Evolutionary conservation across 352 stramenopile species (phyloP), one percentile per base, ranked within the genome.

Genomic region (Phytophthora macrochlamydospora): DNA sequence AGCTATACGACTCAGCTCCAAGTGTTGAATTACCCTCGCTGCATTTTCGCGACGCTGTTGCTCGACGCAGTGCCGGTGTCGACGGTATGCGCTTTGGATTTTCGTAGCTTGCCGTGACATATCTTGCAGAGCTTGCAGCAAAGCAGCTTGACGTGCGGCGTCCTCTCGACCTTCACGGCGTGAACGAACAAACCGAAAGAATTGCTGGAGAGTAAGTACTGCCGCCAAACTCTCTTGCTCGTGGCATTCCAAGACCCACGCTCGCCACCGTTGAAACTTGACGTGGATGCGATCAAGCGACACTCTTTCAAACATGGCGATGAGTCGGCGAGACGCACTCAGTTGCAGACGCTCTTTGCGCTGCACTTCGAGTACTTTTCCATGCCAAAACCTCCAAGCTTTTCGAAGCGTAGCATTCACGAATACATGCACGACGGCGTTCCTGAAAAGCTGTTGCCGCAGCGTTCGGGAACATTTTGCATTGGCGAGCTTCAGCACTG

Each of bases 401-500:
- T 53, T 59, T 7, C 80, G 73, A 13, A 75, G 30, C 12, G 60
- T 46, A 11, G 59, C 64, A 28, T 70, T 66, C 13, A 61, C 67
- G 11, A 73, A 29, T 35, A 80, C 63, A 32, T 75, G 67, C 0
- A 54, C 5, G 45, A 88, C 6, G 9, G 78, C 83, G n/a, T 61
- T 67, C 0, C 51, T 57, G 29, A 89, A 79, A 1, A 91, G 52
- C 28, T 79, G 56, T 3, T 64, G 64, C 0, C 83, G 80, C 28
- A 91, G 55, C 44, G 35, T 37, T 5, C 73, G 61, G 1, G 83
- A 91, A 48, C 76, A 86, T 45, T 83, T 79, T 24, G 73, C 14
- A 18, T 71, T 73, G 4, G 76, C 78, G 14, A 89, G 78, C 37
- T 76, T 76, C 12, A 84, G 54, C 38, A 91, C 71, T 0, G 83